Conservation (phyloP, 2,329 filamentous ascomycete species). For the Neonectria neomacrospora region DNA sequence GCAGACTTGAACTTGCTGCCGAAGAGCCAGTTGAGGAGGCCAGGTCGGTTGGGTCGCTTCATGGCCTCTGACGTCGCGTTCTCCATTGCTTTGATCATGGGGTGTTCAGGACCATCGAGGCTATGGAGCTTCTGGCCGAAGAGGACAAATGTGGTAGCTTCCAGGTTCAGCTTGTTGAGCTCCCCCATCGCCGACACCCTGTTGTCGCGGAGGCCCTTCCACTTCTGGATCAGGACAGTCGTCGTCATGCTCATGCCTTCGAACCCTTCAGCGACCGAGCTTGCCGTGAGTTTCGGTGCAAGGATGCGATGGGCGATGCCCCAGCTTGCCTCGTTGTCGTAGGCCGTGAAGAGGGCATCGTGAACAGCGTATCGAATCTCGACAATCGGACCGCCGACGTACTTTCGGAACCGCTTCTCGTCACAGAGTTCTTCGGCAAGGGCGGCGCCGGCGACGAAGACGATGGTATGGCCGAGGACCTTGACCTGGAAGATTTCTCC, state of each 20-base stretch:
- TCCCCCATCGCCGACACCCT: constrained; percentile 59
- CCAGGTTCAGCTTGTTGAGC: constrained; percentile 65
- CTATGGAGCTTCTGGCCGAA: constrained; percentile 62
- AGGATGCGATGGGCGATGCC: constrained; percentile 64
- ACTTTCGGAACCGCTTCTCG: constrained; percentile 65
- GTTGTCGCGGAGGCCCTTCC: constrained; percentile 56
- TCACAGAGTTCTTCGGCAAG: constrained; percentile 63
- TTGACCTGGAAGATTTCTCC: constrained; percentile 55
- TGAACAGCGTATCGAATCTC: constrained; percentile 63
- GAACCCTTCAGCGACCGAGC: constrained; percentile 52
- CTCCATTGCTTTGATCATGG: constrained; percentile 65
- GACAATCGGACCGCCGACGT: constrained; percentile 62
- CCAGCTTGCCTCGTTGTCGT: constrained; percentile 60
- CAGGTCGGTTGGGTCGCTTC: constrained; percentile 63
- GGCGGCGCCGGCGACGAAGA: constrained; percentile 61
- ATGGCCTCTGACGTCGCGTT: constrained; percentile 66
- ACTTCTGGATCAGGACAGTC: constrained; percentile 61
- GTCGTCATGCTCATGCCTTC: constrained; percentile 61
- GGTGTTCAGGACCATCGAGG: constrained; percentile 58
- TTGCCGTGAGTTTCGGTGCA: constrained; percentile 55
- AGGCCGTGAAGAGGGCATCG: constrained; percentile 64
- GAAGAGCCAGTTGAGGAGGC: constrained; percentile 63
- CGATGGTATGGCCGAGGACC: constrained; percentile 47
- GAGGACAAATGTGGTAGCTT: constrained; percentile 61
- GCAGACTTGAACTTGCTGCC: constrained; percentile 64